A percentile compares a stretch with the other conserved stretches of the same genome.
Evolutionary conservation across 495 filamentous ascomycete genomes (phyloP).

Genomic region (Saxophila tyrrhenica): DNA sequence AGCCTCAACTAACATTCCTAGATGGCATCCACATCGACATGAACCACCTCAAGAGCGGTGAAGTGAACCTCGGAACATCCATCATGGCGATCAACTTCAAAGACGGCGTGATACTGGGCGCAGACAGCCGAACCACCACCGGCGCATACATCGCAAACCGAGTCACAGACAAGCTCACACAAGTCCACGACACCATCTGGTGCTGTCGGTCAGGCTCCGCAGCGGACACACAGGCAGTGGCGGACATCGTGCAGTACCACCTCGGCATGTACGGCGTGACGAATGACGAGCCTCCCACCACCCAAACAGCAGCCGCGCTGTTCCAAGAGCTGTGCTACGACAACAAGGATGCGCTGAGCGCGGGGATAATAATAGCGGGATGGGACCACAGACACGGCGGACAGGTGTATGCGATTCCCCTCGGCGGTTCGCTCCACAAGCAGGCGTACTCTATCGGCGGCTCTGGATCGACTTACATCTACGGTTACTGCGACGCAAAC

Average conservation of each 20-base stretch:
- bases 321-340: slow-evolving; percentile 97
- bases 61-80: slow-evolving; percentile 89
- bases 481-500: slow-evolving; percentile 93
- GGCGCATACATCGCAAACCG: slow-evolving; percentile 97
- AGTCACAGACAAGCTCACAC: slow-evolving; percentile 97
- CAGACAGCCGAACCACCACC: slow-evolving; percentile 96
- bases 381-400: slow-evolving; percentile 89
- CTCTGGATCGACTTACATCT: slow-evolving; percentile 97
- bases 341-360: slow-evolving; percentile 89
- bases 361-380: slow-evolving; percentile 94
- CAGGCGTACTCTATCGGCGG: slow-evolving; percentile 92
- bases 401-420: slow-evolving; percentile 91
- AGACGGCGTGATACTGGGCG: slow-evolving; percentile 91
- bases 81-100: slow-evolving; percentile 98
- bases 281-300: slow-evolving; percentile 81
- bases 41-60: slow-evolving; percentile 84
- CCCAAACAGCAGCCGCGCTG: slow-evolving; percentile 82
- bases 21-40: slow-evolving; percentile 99
- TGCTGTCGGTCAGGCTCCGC: slow-evolving; percentile 96
- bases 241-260: slow-evolving; percentile 94
- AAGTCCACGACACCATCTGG: slow-evolving; percentile 98
- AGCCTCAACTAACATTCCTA: slow-evolving; percentile 31
- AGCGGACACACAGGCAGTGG: slow-evolving; percentile 94
- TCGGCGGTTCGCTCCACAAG: slow-evolving; percentile 95
- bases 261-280: slow-evolving; percentile 81